These are phyloP conservation scores for Fusarium transvaalense DNA, from an alignment of 2,329 filamentous ascomycete species.

Conservation along the genomic window DNA sequence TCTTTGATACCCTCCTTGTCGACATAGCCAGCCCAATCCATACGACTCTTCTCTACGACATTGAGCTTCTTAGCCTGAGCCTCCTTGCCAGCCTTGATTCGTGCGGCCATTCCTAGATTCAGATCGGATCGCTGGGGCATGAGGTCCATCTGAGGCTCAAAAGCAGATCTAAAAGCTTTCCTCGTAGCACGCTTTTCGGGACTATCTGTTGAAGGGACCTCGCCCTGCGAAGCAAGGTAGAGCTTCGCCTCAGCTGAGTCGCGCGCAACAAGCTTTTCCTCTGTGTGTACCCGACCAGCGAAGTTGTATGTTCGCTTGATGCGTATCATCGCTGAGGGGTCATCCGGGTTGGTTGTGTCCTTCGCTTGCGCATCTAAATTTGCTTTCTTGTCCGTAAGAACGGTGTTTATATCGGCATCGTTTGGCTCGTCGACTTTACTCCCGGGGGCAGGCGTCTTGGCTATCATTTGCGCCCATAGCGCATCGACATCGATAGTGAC, in stretches of 20 bases:
- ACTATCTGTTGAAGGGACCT: conserved; percentile 45
- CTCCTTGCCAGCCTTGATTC: conserved; percentile 62
- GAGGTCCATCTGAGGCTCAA: conserved; percentile 67
- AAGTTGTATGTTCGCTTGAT: conserved; percentile 82
- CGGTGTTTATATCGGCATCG: conserved; percentile 5
- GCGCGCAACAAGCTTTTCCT: conserved; percentile 76
- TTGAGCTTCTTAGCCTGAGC: conserved; percentile 74
- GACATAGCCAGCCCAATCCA: conserved; percentile 80
- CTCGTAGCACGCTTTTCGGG: conserved; percentile 61
- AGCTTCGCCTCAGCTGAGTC: conserved; percentile 75
- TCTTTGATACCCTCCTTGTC: conserved; percentile 79
- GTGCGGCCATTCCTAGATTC: conserved; percentile 66
- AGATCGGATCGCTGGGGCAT: conserved; percentile 65
- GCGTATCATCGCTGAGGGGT: conserved; percentile 62
- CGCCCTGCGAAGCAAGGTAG: conserved; percentile 67
- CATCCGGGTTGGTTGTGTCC: conserved; percentile 22
- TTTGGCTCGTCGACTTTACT: conserved; percentile 23
- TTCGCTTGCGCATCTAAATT: conserved; percentile 24
- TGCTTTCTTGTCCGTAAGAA: conserved; percentile 4
- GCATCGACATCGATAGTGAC: conserved; percentile 79
- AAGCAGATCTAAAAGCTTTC: conserved; percentile 71
- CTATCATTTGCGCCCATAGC: conserved; percentile 75
- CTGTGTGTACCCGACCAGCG: conserved; percentile 77
- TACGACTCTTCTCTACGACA: conserved; percentile 77
- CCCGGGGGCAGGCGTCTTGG: conserved; percentile 50